Percentiles rank a stretch among this genome's conserved stretches.
Conservation (phyloP, 768 basidiomycete species). For the Kwoniella mangroviensis region DNA sequence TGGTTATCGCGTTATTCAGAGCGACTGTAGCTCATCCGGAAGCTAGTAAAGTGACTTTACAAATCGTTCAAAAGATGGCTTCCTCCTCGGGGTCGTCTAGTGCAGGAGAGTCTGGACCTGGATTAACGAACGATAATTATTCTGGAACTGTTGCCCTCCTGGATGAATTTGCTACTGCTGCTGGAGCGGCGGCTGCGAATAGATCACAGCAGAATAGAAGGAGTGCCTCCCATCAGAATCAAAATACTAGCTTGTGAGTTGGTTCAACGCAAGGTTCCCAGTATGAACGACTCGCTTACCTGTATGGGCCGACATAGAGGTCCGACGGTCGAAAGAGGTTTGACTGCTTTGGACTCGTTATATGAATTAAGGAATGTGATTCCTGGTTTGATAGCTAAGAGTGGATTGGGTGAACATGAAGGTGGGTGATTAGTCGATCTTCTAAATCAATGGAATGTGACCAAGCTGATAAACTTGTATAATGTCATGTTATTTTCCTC, state of each 20-base stretch:
- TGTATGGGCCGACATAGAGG: constrained; percentile 62
- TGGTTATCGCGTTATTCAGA: constrained; percentile 84
- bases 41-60: constrained; percentile 82
- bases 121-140: constrained; percentile 77
- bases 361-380: constrained; percentile 73
- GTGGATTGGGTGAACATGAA: constrained; percentile 45
- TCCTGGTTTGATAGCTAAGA: constrained; percentile 64
- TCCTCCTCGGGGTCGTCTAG: constrained; percentile 62
- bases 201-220: constrained; percentile 68
- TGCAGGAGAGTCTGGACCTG: constrained; percentile 60
- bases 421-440: constrained; percentile 48
- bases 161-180: constrained; percentile 81
- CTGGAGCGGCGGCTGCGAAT: constrained; percentile 65
- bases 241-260: constrained; percentile 38
- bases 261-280: constrained; percentile 66
- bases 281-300: too few species aligned
- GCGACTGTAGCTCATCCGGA: constrained; percentile 84
- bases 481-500: too few species aligned
- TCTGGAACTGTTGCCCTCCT: constrained; percentile 75
- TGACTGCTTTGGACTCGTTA: constrained; percentile 78
- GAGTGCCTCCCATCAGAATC: constrained; percentile 27
- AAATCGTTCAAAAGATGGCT: constrained; percentile 71
- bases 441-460: too few species aligned
- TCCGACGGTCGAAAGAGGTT: constrained; percentile 76
- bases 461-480: neutral